Evolutionary conservation across 139 green algal species (phyloP).

Genomic region (Chlorella sp.): DNA sequence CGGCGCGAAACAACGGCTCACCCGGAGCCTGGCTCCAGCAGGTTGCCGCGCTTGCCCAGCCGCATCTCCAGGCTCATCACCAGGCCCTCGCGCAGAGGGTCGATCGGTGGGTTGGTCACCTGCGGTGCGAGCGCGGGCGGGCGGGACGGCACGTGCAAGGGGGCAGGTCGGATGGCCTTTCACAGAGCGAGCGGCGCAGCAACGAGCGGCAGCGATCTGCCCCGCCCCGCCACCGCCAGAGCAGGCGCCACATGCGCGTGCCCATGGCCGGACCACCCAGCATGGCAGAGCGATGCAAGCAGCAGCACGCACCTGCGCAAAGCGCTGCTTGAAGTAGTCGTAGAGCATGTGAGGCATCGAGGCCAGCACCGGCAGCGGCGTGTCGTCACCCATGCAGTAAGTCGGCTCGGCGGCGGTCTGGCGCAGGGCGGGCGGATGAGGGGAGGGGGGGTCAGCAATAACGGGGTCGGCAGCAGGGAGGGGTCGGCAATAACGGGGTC

Average conservation of each 20-base stretch:
- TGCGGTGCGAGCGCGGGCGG: conserved; percentile 18
- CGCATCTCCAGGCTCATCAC: conserved; percentile 98
- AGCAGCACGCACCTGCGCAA: conserved; percentile 84
- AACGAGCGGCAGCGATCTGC: no score
- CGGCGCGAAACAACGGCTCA: no score
- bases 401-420: conserved; percentile 90
- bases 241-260: no score
- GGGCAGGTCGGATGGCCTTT: background rate
- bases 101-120: conserved; percentile 99
- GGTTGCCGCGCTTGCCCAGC: conserved; percentile 94
- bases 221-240: no score
- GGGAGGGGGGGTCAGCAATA: no score
- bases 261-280: no score
- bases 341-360: conserved; percentile 89
- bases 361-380: conserved; percentile 92
- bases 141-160: background rate
- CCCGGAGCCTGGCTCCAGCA: conserved; percentile 86
- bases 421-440: background rate
- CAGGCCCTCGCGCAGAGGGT: conserved; percentile 97
- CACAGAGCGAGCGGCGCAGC: no score
- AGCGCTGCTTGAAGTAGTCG: conserved; percentile 99
- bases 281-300: no score
- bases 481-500: no score
- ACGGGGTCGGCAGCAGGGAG: no score
- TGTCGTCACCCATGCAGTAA: conserved; percentile 99